Base-by-base conservation (phyloP, 345 rosid species). In the Bruguiera parviflora region DNA sequence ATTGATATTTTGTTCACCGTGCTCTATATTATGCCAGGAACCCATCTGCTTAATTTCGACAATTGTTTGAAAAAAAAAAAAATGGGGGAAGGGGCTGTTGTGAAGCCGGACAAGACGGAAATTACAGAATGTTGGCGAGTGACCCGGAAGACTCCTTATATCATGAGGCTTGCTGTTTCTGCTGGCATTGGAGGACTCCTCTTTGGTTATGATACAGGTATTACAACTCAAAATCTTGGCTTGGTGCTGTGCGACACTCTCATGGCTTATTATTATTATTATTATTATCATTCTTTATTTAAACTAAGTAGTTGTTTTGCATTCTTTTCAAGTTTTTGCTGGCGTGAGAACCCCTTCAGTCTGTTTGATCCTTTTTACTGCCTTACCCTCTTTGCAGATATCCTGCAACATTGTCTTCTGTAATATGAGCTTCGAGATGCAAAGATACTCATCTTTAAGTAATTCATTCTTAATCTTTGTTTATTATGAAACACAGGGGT, bases 121-220 rank as follows among this genome's bases (percentile, higher is more conserved):
- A 84, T 89, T 29, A 80, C 85, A 0, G 91, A 89, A 75, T 95
- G 97, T 71, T 91, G 96, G 93, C 77, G 58, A 29, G 85, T 84
- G 7, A 73, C 79, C 69, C 82, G 88, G 89, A 82, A 72, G 74
- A 85, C 87, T 3, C 93, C 97, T 33, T 92, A 86, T 71, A 89
- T 92, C 32, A 84, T 85, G 89, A 79, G 83, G 46, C 95, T 94
- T 15, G 92, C 96, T 5, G 81, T 89, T 52, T 84, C 96, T 1
- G 98, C 97, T 6, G 99, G 96, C 16, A 84, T 95, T 61, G 97
- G 99, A 21, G 96, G 97, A 6, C 84, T 95, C 35, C 82, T 87
- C 55, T 92, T 94, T 60, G 98, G 98, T 3, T 89, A 94, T 67
- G 98, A 91, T 63, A 94, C 97, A 31, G 98, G 97, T 66, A 73